Conservation (phyloP, 768 basidiomycete species). For the Boletus insuetus region DNA sequence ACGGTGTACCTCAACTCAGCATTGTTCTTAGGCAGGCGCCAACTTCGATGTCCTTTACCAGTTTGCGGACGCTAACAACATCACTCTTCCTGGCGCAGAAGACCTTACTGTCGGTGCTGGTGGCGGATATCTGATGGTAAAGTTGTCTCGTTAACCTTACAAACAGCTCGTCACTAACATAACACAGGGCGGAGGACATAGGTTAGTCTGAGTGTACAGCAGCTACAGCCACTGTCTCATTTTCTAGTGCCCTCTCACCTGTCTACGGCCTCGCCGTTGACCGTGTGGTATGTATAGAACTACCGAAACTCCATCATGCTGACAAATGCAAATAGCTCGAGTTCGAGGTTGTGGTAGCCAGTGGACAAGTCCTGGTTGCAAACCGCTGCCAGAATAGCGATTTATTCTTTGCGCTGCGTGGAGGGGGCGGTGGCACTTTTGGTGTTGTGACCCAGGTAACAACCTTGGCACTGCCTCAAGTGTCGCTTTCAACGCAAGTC, state of each 20-base stretch:
- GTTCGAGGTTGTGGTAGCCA: not conserved
- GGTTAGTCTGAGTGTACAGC: not conserved
- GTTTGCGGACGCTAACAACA: not conserved
- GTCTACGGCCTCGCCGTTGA: not conserved
- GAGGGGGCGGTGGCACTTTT: not conserved
- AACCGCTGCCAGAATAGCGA: not conserved
- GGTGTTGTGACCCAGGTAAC: not conserved
- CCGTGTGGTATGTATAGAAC: not conserved
- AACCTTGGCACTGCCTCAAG: not conserved
- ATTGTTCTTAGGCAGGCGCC: not conserved
- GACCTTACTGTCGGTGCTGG: not conserved
- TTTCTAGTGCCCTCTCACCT: not conserved
- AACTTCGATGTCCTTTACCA: not conserved
- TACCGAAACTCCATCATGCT: not conserved
- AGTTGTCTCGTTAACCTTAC: not conserved
- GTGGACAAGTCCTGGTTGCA: not conserved
- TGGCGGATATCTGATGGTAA: not conserved
- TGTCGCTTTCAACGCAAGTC: not conserved
- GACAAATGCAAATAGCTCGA: not conserved
- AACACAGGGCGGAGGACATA: not conserved
- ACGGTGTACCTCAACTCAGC: not conserved
- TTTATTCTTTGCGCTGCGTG: not conserved
- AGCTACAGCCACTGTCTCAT: not conserved
- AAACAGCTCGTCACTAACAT: not conserved
- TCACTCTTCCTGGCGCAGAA: not conserved